Percentiles rank a stretch among this genome's conserved stretches.
These are phyloP conservation scores for Podospora sp. DNA, from an alignment of 495 filamentous ascomycete species.

Conservation along the genomic window DNA sequence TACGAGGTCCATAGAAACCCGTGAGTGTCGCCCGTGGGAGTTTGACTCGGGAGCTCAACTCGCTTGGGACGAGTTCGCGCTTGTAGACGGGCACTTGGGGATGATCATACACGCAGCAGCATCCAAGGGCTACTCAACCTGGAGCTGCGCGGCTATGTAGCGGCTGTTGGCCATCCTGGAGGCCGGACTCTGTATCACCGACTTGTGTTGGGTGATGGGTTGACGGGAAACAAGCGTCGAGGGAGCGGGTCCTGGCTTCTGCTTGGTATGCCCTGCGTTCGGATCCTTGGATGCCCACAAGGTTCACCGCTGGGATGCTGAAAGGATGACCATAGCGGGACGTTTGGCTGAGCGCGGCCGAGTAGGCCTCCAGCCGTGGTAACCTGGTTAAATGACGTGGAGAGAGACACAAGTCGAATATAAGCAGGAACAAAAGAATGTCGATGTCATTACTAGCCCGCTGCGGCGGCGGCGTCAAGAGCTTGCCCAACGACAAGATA, in stretches of 20 bases:
- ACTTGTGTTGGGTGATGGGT: not conserved
- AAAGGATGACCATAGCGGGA: not conserved
- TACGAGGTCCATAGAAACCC: not conserved
- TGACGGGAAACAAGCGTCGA: not conserved
- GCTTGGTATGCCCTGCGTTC: not conserved
- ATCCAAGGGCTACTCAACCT: not conserved
- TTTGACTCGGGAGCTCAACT: not conserved
- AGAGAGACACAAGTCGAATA: not conserved
- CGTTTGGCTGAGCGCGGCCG: not conserved
- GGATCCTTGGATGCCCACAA: not conserved
- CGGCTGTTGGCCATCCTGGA: constrained; percentile 1
- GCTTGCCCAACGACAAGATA: no score
- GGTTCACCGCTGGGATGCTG: not conserved
- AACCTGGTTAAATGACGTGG: not conserved
- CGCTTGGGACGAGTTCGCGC: not conserved
- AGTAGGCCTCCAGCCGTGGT: not conserved
- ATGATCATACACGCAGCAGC: not conserved
- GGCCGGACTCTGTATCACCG: not conserved
- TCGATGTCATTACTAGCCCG: not conserved
- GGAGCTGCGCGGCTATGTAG: not conserved
- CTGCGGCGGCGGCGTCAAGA: not conserved
- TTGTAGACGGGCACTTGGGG: not conserved
- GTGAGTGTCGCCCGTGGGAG: no score
- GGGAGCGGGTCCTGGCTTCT: not conserved
- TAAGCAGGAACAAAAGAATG: not conserved